phyloP scores from a whole-genome alignment of 345 rosid genomes.

The Salix koriyanagi region DNA sequence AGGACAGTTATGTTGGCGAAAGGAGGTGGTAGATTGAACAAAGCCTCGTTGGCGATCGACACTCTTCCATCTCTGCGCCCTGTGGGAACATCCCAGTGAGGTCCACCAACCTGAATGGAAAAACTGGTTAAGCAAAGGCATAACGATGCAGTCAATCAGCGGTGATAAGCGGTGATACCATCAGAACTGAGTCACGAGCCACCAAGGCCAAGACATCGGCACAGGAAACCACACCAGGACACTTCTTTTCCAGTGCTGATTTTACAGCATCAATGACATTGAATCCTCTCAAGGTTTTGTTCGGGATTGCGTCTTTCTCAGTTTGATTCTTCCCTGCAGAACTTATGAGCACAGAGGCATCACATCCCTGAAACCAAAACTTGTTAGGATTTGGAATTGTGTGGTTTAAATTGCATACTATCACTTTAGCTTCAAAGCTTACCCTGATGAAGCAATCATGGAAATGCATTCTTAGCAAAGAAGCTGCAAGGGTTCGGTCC shows the following conservation, averaged over 20 bases:
- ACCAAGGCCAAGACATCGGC: slow-evolving; percentile 30
- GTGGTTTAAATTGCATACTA: too few species aligned
- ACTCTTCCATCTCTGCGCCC: slow-evolving; percentile 65
- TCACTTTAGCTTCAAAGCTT: too few species aligned
- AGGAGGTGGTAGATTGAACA: slow-evolving; percentile 36
- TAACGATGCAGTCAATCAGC: background rate
- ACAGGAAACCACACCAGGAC: slow-evolving; percentile 37
- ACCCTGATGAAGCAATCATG: slow-evolving; percentile 55
- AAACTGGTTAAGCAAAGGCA: background rate
- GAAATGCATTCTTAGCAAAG: slow-evolving; percentile 48
- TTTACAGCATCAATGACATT: slow-evolving; percentile 49
- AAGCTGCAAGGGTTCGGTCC: slow-evolving; percentile 43
- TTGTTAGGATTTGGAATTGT: background rate
- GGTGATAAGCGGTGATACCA: slow-evolving; percentile 7
- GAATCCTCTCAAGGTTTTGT: slow-evolving; percentile 40
- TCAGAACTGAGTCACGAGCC: slow-evolving; percentile 35
- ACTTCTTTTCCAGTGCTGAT: slow-evolving; percentile 26
- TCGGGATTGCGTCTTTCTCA: slow-evolving; percentile 42
- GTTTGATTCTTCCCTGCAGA: slow-evolving; percentile 32
- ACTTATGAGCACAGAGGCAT: slow-evolving; percentile 45
- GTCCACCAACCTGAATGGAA: slow-evolving; percentile 45
- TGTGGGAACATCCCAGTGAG: slow-evolving; percentile 50
- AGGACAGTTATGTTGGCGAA: slow-evolving; percentile 23
- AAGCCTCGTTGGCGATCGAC: slow-evolving; percentile 31
- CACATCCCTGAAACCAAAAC: slow-evolving; percentile 42